These are phyloP conservation scores for Tolypocladium amazonense DNA, from an alignment of 2,329 filamentous ascomycete genomes.

Conservation along the genomic window DNA sequence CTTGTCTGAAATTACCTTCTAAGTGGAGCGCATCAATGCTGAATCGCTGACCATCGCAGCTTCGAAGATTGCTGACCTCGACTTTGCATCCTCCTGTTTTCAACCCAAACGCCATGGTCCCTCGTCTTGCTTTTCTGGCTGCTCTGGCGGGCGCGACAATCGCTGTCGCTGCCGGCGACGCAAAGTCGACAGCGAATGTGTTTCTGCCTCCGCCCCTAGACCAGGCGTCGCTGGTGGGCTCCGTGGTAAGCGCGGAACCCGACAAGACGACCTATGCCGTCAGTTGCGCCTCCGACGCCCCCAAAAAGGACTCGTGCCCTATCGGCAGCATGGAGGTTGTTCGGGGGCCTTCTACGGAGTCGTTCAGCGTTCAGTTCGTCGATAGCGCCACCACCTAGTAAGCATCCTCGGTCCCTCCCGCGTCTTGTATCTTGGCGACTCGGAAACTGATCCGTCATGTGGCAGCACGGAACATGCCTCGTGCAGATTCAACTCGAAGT, in stretches of 20 bases:
- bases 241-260: neutral
- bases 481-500: neutral
- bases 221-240: neutral
- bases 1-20: neutral
- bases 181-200: neutral
- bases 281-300: neutral
- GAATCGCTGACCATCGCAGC: no score
- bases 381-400: neutral
- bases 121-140: neutral
- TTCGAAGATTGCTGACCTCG: neutral
- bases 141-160: neutral
- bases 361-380: neutral
- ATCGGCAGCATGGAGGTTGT: neutral
- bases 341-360: neutral
- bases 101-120: neutral
- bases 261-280: neutral
- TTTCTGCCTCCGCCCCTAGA: neutral
- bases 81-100: neutral
- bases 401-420: neutral
- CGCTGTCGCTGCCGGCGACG: neutral
- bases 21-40: neutral
- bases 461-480: neutral
- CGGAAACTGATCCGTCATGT: neutral
- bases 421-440: neutral
- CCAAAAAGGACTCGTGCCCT: neutral